phyloP scores from a whole-genome alignment of 495 filamentous ascomycete species.

The Corynascus novoguineensis region DNA sequence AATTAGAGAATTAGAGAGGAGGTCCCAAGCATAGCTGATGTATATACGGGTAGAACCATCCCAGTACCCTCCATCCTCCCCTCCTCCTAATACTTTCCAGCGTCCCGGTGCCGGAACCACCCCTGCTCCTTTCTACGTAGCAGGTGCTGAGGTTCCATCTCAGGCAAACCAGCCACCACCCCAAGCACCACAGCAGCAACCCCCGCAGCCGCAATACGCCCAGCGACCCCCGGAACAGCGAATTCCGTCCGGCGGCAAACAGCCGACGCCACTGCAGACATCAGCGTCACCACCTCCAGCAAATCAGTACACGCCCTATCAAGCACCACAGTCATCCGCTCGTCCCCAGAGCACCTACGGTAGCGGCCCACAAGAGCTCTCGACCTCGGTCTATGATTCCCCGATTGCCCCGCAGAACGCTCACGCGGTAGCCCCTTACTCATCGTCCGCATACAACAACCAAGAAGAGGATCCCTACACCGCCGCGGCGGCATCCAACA shows the following conservation, averaged over 20 bases:
- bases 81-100: slow-evolving; percentile 43
- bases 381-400: slow-evolving; percentile 78
- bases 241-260: slow-evolving; percentile 36
- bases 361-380: slow-evolving; percentile 70
- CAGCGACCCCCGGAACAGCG: slow-evolving; percentile 33
- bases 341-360: slow-evolving; percentile 68
- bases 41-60: slow-evolving; percentile 29
- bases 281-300: slow-evolving; percentile 37
- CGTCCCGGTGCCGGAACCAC: slow-evolving; percentile 30
- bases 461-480: slow-evolving; percentile 47
- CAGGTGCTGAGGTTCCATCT: slow-evolving; percentile 41
- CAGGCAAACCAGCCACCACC: slow-evolving; percentile 26
- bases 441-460: slow-evolving; percentile 53
- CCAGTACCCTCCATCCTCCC: slow-evolving; percentile 43
- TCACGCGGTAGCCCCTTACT: slow-evolving; percentile 46
- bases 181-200: slow-evolving; percentile 32
- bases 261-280: slow-evolving; percentile 45
- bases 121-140: slow-evolving; percentile 43
- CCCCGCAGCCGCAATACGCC: slow-evolving; percentile 35
- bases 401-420: slow-evolving; percentile 58
- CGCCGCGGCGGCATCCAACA: slow-evolving; percentile 20
- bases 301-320: slow-evolving; percentile 39
- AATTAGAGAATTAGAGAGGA: slow-evolving; percentile 26
- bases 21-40: slow-evolving; percentile 23
- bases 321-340: slow-evolving; percentile 40